Percentiles rank a stretch among this genome's conserved stretches.
phyloP scores from a whole-genome alignment of 768 basidiomycete genomes.

The Termitomyces eurrhizus region DNA sequence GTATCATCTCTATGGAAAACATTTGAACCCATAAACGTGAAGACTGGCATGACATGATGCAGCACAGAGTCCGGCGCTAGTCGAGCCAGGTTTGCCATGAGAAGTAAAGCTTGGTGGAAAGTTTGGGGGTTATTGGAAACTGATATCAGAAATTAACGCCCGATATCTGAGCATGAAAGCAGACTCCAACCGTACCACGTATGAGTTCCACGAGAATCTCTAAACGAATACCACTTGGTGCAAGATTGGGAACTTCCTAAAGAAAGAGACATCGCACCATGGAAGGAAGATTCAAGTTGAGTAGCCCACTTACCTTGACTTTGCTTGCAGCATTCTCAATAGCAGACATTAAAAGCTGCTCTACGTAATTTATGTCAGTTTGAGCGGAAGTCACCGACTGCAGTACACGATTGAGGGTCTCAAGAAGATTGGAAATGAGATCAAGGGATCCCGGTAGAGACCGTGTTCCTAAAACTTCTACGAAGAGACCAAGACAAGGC shows the following conservation, averaged over 20 bases:
- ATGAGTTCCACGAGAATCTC: constrained; percentile 89
- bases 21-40: constrained; percentile 99
- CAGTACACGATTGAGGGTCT: constrained; percentile 63
- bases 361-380: constrained; percentile 71
- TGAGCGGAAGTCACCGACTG: constrained; percentile 49
- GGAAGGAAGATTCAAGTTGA: neutral
- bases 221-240: constrained; percentile 61
- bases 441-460: constrained; percentile 66
- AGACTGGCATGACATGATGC: constrained; percentile 95
- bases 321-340: constrained; percentile 62
- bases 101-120: constrained; percentile 85
- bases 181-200: constrained; percentile 45
- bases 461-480: constrained; percentile 67
- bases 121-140: constrained; percentile 92
- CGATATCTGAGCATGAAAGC: neutral
- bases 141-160: constrained; percentile 24
- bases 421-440: constrained; percentile 67
- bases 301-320: constrained; percentile 41
- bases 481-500: constrained; percentile 50
- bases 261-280: neutral
- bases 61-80: constrained; percentile 88
- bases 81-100: constrained; percentile 80
- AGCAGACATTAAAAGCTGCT: constrained; percentile 82
- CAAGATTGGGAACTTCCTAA: constrained; percentile 51
- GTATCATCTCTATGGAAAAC: constrained; percentile 95